These are phyloP conservation scores for Pestalotiopsis sp. DNA, from an alignment of 2,329 filamentous ascomycete species.

Conservation along the genomic window DNA sequence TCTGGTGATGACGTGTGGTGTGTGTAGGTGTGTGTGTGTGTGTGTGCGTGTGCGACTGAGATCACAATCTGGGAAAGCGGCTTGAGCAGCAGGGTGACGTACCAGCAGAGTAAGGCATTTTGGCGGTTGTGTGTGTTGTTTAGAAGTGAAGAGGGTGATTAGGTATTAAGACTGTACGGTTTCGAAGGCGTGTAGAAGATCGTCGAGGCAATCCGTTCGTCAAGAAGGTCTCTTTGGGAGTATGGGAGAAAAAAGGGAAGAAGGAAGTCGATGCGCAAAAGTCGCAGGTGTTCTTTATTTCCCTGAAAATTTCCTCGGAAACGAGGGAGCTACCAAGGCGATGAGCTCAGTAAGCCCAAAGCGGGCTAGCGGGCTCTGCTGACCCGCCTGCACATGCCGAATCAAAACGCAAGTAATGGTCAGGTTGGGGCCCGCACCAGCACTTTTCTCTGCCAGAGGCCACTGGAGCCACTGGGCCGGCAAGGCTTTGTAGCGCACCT, in stretches of 20 bases:
- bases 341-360: constrained; percentile 13
- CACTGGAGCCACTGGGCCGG: not conserved
- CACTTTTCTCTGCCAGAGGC: not conserved
- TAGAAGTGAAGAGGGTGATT: constrained; percentile 26
- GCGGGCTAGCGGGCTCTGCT: not conserved
- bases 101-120: constrained; percentile 47
- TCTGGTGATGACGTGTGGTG: constrained; percentile 18
- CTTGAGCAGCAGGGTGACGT: constrained; percentile 27
- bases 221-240: not conserved
- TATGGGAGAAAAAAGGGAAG: not conserved
- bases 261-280: not conserved
- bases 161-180: constrained; percentile 24
- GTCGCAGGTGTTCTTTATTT: constrained; percentile 9
- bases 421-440: not conserved
- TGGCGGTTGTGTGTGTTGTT: constrained; percentile 35
- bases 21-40: constrained; percentile 12
- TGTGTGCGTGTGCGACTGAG: constrained; percentile 13
- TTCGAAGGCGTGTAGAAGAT: not conserved
- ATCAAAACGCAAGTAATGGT: constrained; percentile 9
- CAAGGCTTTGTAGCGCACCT: not conserved
- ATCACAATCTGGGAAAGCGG: constrained; percentile 18
- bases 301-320: constrained; percentile 12
- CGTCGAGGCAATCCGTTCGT: constrained; percentile 2
- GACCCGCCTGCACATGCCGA: constrained; percentile 4
- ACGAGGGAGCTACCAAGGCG: constrained; percentile 11